These are phyloP conservation scores for Cotoneaster glaucophyllus DNA, from an alignment of 306 rosid genomes.

Conservation along the genomic window DNA sequence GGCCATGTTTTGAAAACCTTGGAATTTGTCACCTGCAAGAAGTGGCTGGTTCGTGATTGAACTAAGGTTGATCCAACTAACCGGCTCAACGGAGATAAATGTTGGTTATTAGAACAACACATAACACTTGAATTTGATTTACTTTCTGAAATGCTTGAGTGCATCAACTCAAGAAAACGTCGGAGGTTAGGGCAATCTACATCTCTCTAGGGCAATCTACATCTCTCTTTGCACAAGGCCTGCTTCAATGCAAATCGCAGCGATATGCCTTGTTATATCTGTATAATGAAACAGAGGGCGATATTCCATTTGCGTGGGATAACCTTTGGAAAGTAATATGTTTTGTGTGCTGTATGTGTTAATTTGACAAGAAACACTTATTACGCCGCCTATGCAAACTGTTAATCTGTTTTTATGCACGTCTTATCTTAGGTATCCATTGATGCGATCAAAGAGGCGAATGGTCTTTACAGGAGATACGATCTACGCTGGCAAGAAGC, in stretches of 20 bases:
- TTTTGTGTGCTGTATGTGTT: neutral
- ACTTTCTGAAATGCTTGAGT: neutral
- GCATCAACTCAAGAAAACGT: neutral
- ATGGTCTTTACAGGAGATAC: slow-evolving; percentile 22
- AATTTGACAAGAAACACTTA: neutral
- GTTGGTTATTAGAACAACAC: neutral
- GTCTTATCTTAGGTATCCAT: slow-evolving; percentile 16
- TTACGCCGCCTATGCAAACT: neutral
- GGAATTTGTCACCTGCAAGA: neutral
- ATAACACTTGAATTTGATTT: neutral
- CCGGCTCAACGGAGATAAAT: neutral
- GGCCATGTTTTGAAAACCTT: neutral
- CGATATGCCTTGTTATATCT: neutral
- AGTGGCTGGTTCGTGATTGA: neutral
- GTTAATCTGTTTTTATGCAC: neutral
- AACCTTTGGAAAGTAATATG: neutral
- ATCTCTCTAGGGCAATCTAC: neutral
- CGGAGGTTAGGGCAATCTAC: neutral
- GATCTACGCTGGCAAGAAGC: slow-evolving; percentile 34
- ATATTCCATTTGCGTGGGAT: neutral
- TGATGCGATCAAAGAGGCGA: slow-evolving; percentile 26
- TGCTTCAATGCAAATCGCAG: neutral
- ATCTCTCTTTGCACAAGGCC: neutral
- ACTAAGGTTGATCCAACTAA: neutral
- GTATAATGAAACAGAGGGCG: neutral